These are phyloP conservation scores for Spathaspora sp. DNA, from an alignment of 1,139 yeast genomes.

Conservation along the genomic window DNA sequence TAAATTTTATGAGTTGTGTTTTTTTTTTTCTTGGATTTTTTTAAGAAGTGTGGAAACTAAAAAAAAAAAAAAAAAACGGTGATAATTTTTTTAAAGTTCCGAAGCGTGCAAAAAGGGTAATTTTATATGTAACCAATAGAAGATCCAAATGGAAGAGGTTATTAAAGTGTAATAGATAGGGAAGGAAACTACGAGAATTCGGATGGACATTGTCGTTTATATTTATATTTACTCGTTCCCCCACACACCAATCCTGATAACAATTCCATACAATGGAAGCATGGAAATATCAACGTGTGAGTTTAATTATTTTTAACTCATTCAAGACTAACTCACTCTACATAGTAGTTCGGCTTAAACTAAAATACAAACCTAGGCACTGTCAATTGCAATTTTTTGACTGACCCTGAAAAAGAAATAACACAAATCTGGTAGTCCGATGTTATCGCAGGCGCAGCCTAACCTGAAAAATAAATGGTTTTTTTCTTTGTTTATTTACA, in stretches of 20 bases:
- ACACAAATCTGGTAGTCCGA: not conserved
- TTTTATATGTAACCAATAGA: too few species aligned
- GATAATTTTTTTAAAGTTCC: not conserved
- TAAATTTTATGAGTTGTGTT: conserved; percentile 10
- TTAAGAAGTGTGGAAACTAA: not conserved
- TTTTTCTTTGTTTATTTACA: not conserved
- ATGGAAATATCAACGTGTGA: not conserved
- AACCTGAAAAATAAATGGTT: not conserved
- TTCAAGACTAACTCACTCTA: too few species aligned
- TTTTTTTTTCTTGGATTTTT: not conserved
- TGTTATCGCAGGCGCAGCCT: not conserved
- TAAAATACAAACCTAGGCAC: not conserved
- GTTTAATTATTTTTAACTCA: not conserved
- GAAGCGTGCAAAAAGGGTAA: too few species aligned
- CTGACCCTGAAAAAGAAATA: not conserved
- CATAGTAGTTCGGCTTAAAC: not conserved
- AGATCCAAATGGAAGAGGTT: too few species aligned
- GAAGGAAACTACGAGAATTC: not conserved
- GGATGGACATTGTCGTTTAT: not conserved
- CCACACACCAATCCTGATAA: not conserved
- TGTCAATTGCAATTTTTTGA: not conserved
- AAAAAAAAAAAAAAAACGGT: not conserved
- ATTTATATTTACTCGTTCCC: not conserved
- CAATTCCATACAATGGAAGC: not conserved
- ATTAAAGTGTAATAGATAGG: too few species aligned